These are phyloP conservation scores for Fimicolochytrium jonesii DNA, from an alignment of 192 early-diverging fungal species.

Conservation along the genomic window DNA sequence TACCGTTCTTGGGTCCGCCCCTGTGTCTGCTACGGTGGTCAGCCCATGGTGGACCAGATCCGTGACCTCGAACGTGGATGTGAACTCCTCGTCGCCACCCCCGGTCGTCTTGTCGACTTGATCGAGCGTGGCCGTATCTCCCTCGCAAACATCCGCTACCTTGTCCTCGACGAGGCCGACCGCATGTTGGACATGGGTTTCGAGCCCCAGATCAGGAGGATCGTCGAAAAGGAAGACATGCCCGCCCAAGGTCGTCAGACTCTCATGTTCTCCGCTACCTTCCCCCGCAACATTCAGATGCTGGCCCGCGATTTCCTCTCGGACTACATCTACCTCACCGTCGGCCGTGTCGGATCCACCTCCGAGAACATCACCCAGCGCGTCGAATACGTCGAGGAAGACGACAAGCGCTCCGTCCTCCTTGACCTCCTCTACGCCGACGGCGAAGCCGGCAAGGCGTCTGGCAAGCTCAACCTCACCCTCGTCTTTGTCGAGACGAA, in stretches of 20 bases:
- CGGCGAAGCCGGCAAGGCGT: slow-evolving; percentile 40
- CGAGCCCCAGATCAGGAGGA: slow-evolving; percentile 84
- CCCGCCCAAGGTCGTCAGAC: slow-evolving; percentile 66
- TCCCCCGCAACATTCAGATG: slow-evolving; percentile 85
- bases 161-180: slow-evolving; percentile 59
- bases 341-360: slow-evolving; percentile 90
- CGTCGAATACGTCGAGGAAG: slow-evolving; percentile 89
- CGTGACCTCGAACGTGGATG: slow-evolving; percentile 88
- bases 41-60: slow-evolving; percentile 83
- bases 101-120: slow-evolving; percentile 88
- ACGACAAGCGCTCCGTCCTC: slow-evolving; percentile 86
- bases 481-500: slow-evolving; percentile 98
- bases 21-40: slow-evolving; percentile 93
- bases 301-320: slow-evolving; percentile 90
- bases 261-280: slow-evolving; percentile 98
- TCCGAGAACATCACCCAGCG: slow-evolving; percentile 94
- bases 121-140: slow-evolving; percentile 76
- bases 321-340: slow-evolving; percentile 71
- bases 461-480: slow-evolving; percentile 57
- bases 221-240: slow-evolving; percentile 77
- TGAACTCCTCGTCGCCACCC: slow-evolving; percentile 90
- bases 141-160: slow-evolving; percentile 67
- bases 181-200: slow-evolving; percentile 95
- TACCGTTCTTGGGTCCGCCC: slow-evolving; percentile 84
- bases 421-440: slow-evolving; percentile 69